phyloP scores from a whole-genome alignment of 192 early-diverging fungal species.

The Rhizoclosmatium sp. region DNA sequence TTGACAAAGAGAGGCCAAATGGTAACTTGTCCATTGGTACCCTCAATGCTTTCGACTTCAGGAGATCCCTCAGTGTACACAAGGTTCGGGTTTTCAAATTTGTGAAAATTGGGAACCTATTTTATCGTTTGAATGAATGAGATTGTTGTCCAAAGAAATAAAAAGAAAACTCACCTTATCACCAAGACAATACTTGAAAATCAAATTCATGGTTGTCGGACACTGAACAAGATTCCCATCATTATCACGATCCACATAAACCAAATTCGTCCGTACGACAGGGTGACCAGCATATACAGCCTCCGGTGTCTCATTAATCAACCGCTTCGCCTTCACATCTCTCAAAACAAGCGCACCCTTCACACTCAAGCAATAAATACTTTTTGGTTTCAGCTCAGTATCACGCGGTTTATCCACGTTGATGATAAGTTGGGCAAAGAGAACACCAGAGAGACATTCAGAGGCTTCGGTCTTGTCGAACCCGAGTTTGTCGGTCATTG shows the following conservation, averaged over 20 bases:
- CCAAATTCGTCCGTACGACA: conserved; percentile 13
- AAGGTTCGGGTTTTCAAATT: conserved; percentile 12
- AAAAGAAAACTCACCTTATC: conserved; percentile 5
- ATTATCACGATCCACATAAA: conserved; percentile 32
- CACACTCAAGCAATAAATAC: conserved; percentile 20
- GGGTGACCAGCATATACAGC: conserved; percentile 4
- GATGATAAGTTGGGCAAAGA: conserved; percentile 25
- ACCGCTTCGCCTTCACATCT: conserved; percentile 27
- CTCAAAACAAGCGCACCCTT: conserved; percentile 35
- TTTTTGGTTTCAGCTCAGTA: conserved; percentile 2
- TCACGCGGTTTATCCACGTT: conserved; percentile 31
- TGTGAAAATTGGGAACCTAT: conserved; percentile 9
- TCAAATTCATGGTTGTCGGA: neutral
- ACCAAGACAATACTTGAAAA: conserved; percentile 15
- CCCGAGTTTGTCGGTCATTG: conserved; percentile 1
- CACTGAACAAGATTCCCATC: conserved; percentile 18
- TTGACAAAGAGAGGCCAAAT: conserved; percentile 38
- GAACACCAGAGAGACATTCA: conserved; percentile 24
- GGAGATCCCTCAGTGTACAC: conserved; percentile 23
- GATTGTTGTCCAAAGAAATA: neutral
- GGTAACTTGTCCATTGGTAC: neutral
- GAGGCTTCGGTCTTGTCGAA: conserved; percentile 26
- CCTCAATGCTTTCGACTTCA: neutral
- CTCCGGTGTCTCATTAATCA: conserved; percentile 12
- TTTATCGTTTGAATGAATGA: neutral